phyloP scores from a whole-genome alignment of 2,329 filamentous ascomycete species.

The Cryphonectria japonica region DNA sequence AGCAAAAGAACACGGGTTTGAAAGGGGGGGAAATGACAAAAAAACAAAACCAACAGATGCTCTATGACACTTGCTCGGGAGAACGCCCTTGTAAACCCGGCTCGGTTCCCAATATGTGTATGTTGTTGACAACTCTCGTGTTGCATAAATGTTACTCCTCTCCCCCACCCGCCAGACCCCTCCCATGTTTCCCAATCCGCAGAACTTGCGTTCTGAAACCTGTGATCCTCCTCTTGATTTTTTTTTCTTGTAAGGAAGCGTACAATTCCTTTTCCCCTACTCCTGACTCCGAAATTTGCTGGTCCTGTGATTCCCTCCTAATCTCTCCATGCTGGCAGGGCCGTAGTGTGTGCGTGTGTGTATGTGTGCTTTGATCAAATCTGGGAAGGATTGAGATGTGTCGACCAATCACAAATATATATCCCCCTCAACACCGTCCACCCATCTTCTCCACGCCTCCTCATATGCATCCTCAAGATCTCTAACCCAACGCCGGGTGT shows the following conservation, averaged over 20 bases:
- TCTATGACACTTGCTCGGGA: neutral
- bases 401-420: constrained; percentile 68
- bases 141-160: neutral
- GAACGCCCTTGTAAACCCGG: neutral
- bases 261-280: constrained; percentile 2
- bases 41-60: neutral
- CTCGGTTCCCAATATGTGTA: neutral
- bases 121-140: constrained; percentile 5
- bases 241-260: neutral
- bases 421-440: constrained; percentile 83
- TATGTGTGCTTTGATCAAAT: neutral
- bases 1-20: neutral
- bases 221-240: constrained; percentile 10
- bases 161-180: neutral
- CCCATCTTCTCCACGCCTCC: constrained; percentile 88
- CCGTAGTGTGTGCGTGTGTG: neutral
- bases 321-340: neutral
- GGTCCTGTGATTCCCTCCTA: neutral
- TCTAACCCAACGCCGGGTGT: constrained; percentile 87
- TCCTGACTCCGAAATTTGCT: neutral
- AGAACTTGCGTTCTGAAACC: constrained; percentile 24
- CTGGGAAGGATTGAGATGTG: neutral
- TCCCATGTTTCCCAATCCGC: constrained; percentile 1
- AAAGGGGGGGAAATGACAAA: neutral
- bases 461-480: constrained; percentile 90